Evolutionary conservation across 148 eudicot genomes (phyloP).

Genomic region (Rheum nobile): DNA sequence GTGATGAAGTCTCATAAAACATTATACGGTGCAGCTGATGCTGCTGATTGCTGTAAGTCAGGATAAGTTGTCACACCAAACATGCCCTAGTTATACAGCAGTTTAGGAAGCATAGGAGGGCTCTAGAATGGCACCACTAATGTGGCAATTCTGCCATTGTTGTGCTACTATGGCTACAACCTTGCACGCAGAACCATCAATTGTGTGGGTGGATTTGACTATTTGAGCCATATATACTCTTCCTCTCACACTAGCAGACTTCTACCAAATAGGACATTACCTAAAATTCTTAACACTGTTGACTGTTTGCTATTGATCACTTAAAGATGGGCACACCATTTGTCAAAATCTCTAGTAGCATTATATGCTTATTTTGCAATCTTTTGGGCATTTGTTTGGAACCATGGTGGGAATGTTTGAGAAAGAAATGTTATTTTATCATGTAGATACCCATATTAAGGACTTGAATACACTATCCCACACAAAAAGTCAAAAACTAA

Average conservation of each 20-base stretch:
- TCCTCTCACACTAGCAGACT: background rate
- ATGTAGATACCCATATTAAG: background rate
- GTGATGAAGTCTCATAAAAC: background rate
- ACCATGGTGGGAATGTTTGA: background rate
- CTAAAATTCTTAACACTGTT: background rate
- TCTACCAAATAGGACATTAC: background rate
- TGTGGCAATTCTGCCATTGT: background rate
- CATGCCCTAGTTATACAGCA: background rate
- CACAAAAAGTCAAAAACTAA: background rate
- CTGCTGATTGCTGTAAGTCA: no score
- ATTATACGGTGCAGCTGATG: background rate
- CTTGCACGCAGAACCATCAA: background rate
- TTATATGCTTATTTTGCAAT: background rate
- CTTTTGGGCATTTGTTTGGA: background rate
- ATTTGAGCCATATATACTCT: background rate
- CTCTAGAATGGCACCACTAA: background rate
- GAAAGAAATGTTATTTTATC: background rate
- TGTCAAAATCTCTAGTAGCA: background rate
- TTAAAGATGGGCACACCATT: background rate
- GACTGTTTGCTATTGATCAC: background rate
- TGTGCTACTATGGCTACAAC: background rate
- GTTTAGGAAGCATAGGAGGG: background rate
- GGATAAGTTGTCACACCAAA: background rate
- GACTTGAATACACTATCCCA: background rate
- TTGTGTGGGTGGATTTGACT: background rate